Conservation (phyloP, 306 rosid genomes). For the Vigna trinervia region DNA sequence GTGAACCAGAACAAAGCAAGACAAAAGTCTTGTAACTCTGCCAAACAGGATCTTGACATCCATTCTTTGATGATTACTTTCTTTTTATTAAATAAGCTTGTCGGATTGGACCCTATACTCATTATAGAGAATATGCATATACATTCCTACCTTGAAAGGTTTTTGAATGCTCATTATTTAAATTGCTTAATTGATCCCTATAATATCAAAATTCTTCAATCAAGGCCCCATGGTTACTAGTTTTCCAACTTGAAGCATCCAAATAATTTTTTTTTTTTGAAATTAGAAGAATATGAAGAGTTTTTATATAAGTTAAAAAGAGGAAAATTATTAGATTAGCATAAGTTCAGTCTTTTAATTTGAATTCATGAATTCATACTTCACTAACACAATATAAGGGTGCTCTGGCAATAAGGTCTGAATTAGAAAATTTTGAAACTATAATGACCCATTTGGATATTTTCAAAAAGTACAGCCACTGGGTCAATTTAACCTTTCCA, state of each 20-base stretch:
- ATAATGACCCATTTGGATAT: background rate
- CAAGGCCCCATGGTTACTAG: background rate
- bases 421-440: background rate
- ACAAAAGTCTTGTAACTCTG: background rate
- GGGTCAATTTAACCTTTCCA: slow-evolving; percentile 5
- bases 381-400: background rate
- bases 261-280: background rate
- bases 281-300: background rate
- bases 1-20: slow-evolving; percentile 6
- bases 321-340: background rate
- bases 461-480: background rate
- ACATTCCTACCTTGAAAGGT: background rate
- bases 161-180: background rate
- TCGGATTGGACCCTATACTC: background rate
- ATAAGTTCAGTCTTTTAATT: background rate
- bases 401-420: background rate
- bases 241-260: background rate
- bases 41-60: background rate
- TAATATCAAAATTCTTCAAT: slow-evolving; percentile 1
- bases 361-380: background rate
- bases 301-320: background rate
- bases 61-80: slow-evolving; percentile 1
- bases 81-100: background rate
- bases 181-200: slow-evolving; percentile 9
- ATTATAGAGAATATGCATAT: background rate